Base-by-base conservation (phyloP, 768 basidiomycete genomes). In the Mycena belliarum region DNA sequence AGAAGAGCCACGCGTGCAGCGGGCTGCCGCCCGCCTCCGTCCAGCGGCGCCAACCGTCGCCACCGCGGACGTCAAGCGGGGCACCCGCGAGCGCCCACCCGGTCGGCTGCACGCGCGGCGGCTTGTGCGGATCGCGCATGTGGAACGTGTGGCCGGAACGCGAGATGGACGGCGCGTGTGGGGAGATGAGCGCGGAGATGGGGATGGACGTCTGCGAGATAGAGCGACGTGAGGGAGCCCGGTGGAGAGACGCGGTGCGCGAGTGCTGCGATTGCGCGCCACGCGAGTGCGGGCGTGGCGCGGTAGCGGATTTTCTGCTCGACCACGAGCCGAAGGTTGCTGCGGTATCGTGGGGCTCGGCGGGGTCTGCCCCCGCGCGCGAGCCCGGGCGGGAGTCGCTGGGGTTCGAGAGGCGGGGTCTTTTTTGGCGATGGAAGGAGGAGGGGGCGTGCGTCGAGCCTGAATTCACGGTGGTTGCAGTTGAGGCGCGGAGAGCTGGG, bases 1-100 rank as follows among this genome's bases (percentile, higher is more conserved):
- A 82, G 68, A 84, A 84, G 20, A 75, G 72, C 83, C 83, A 84
- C 8, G 80, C 82, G 40, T 83, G 82, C 18, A 76, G 52, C 3
- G 83, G 75, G 52, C 63, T 64, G 33, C 65, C 65, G 24, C 65
- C 65, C 9, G 58, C 52, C 49, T 64, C 65, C 18, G 58, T 58
- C 60, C 60, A 66, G 18, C 55, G 35, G 20, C 62, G 62, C 62
- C 58, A 60, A 16, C 50, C 28, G 28, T 49, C 41, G 15, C 76
- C 73, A 7, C 73, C 75, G 2, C 71, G 69, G 55, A 78, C 72
- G 28, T 80, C 78, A 43, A 68, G 66, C 1, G 68, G 67, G 21
- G 71, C 68, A 26, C 73, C 65, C 44, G 69, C 72, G 40, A 79
- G 72, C 4, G 68, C 50, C 82, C 79, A 82, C 4, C 72, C 70